Conservation (phyloP, 2,329 filamentous ascomycete genomes). For the Simplicillium sp. region DNA sequence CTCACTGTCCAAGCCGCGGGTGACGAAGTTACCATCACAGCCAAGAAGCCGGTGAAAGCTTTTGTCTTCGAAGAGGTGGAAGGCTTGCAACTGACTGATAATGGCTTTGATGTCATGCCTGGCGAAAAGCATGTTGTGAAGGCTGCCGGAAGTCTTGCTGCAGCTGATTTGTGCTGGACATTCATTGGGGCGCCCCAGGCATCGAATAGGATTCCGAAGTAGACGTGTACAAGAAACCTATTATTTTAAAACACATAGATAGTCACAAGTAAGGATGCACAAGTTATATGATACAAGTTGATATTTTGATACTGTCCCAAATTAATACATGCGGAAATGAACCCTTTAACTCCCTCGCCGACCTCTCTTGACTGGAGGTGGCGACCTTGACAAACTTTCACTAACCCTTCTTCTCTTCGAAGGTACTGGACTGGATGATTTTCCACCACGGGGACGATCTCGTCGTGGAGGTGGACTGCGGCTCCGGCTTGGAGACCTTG, state of each 20-base stretch:
- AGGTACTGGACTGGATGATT: conserved; percentile 5
- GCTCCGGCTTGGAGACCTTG: conserved; percentile 10
- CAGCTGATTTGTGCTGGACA: neutral
- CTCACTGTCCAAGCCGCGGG: conserved; percentile 19
- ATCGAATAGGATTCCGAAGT: conserved; percentile 32
- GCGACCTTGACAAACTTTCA: conserved; percentile 13
- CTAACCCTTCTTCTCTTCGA: conserved; percentile 12
- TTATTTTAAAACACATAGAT: too few species aligned
- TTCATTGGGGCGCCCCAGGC: conserved; percentile 28
- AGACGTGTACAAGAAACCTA: too few species aligned
- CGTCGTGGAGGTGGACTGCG: conserved; percentile 5
- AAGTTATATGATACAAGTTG: too few species aligned
- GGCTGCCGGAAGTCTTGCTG: conserved; percentile 25
- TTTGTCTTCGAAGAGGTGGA: conserved; percentile 37
- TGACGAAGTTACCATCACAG: conserved; percentile 16
- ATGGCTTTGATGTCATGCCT: conserved; percentile 44
- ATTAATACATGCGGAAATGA: too few species aligned
- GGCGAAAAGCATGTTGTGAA: conserved; percentile 32
- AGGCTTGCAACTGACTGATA: conserved; percentile 36
- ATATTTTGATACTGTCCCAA: too few species aligned
- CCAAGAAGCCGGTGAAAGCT: conserved; percentile 40
- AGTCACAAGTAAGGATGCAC: too few species aligned
- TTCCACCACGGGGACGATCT: conserved; percentile 1
- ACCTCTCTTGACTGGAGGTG: conserved; percentile 14
- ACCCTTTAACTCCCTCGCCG: conserved; percentile 2